Evolutionary conservation across 2,329 filamentous ascomycete genomes (phyloP).

Genomic region (Claviceps maximensis): DNA sequence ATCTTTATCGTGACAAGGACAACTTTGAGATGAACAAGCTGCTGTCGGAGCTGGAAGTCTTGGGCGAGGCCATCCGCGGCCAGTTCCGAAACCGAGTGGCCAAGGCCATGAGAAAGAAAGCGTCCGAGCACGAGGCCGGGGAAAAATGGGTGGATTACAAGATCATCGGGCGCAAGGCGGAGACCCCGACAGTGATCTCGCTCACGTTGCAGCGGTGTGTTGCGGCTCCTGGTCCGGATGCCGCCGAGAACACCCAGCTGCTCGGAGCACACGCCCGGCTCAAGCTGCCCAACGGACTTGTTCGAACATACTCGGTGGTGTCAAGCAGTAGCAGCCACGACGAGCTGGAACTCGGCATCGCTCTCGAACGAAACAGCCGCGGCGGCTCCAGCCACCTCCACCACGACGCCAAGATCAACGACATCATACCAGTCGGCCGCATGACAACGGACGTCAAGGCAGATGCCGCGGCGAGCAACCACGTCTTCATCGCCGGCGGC

Average conservation of each 20-base stretch:
- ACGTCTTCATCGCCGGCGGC: constrained; percentile 50
- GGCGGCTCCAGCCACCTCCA: constrained; percentile 52
- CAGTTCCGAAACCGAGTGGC: constrained; percentile 39
- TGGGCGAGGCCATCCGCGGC: constrained; percentile 34
- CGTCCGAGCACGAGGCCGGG: constrained; percentile 7
- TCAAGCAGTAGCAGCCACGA: constrained; percentile 30
- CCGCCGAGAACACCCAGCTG: constrained; percentile 18
- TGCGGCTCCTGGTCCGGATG: constrained; percentile 20
- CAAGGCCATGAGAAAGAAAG: constrained; percentile 24
- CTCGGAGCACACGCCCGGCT: constrained; percentile 42
- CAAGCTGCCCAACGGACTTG: constrained; percentile 40
- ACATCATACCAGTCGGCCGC: constrained; percentile 35
- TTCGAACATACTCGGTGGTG: constrained; percentile 49
- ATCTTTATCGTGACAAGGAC: constrained; percentile 39
- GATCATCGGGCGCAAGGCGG: constrained; percentile 33
- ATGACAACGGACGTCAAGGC: constrained; percentile 37
- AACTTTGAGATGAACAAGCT: constrained; percentile 38
- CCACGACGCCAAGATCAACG: constrained; percentile 29
- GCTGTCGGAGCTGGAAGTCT: constrained; percentile 35
- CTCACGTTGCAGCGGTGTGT: constrained; percentile 34
- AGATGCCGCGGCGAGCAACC: constrained; percentile 35
- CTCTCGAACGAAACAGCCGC: constrained; percentile 38
- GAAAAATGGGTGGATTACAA: constrained; percentile 31
- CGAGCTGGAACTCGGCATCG: constrained; percentile 40
- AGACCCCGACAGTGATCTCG: constrained; percentile 38